Percentiles rank a stretch among this genome's conserved stretches.
These are phyloP conservation scores for Mycena pura DNA, from an alignment of 768 basidiomycete genomes.

Conservation along the genomic window DNA sequence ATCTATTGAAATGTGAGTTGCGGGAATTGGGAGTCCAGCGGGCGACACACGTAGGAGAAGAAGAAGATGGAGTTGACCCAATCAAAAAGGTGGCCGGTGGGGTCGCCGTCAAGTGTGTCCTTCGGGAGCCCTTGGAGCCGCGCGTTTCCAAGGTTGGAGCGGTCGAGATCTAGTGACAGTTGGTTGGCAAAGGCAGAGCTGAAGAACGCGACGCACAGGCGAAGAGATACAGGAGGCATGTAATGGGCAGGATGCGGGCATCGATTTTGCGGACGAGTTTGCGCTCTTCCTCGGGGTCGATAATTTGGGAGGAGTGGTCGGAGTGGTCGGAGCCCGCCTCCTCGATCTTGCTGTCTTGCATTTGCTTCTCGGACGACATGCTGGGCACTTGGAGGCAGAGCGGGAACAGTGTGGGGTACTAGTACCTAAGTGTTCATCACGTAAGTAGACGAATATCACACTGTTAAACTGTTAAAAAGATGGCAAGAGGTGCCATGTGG, in stretches of 20 bases:
- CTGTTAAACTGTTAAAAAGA: too few relatives aligned
- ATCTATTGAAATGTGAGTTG: slow-evolving; percentile 50
- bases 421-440: too few relatives aligned
- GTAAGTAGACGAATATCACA: too few relatives aligned
- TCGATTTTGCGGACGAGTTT: slow-evolving; percentile 76
- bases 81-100: slow-evolving; percentile 72
- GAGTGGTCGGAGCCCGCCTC: too few relatives aligned
- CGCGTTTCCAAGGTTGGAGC: slow-evolving; percentile 83
- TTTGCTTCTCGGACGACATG: too few relatives aligned
- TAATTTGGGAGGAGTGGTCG: too few relatives aligned
- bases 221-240: slow-evolving; percentile 77
- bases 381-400: too few relatives aligned
- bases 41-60: slow-evolving; percentile 71
- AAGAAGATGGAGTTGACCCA: slow-evolving; percentile 83
- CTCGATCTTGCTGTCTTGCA: too few relatives aligned
- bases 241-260: slow-evolving; percentile 69
- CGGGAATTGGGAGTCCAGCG: background rate
- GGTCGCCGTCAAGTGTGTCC: slow-evolving; percentile 72
- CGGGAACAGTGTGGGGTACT: too few relatives aligned
- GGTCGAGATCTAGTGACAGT: slow-evolving; percentile 60
- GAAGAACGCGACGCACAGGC: slow-evolving; percentile 67
- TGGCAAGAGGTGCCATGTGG: too few relatives aligned
- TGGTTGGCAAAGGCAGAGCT: background rate
- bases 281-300: too few relatives aligned
- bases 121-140: slow-evolving; percentile 72